Evolutionary conservation across 169 alveolate genomes (phyloP).

Genomic region (Perkinsus chesapeaki): DNA sequence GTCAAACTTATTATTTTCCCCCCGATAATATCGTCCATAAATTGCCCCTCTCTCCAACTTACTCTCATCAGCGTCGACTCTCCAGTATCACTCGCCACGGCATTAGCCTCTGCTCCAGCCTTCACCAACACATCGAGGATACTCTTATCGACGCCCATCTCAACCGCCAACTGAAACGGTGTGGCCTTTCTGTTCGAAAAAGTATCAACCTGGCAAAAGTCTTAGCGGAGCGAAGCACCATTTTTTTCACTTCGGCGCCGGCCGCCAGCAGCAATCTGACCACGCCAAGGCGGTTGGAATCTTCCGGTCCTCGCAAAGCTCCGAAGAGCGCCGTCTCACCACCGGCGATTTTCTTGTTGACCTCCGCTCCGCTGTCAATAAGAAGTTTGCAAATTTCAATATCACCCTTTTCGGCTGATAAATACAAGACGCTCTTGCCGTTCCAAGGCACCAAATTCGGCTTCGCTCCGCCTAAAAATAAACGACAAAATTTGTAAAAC

Average conservation of each 20-base stretch:
- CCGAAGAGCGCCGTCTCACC: not conserved
- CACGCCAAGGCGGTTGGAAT: not conserved
- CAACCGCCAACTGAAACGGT: not conserved
- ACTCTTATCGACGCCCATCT: not conserved
- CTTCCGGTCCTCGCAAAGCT: not conserved
- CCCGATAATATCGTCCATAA: too few species aligned
- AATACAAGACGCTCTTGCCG: not conserved
- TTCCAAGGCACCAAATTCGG: not conserved
- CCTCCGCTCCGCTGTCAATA: not conserved
- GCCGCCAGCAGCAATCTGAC: not conserved
- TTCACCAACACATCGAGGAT: not conserved
- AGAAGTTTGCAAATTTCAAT: not conserved
- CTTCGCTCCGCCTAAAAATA: not conserved
- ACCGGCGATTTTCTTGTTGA: not conserved
- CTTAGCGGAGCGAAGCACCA: not conserved
- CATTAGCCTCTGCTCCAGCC: not conserved
- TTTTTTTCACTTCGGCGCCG: not conserved
- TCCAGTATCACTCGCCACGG: not conserved
- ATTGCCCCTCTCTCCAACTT: not conserved
- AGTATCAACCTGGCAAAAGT: not conserved
- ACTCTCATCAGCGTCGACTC: not conserved
- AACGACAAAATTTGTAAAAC: not conserved
- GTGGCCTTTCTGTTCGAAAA: not conserved
- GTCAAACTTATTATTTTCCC: too few species aligned
- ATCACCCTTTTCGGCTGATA: not conserved